Conservation (phyloP, 495 filamentous ascomycete genomes). For the Aspergillus funiculosus region DNA sequence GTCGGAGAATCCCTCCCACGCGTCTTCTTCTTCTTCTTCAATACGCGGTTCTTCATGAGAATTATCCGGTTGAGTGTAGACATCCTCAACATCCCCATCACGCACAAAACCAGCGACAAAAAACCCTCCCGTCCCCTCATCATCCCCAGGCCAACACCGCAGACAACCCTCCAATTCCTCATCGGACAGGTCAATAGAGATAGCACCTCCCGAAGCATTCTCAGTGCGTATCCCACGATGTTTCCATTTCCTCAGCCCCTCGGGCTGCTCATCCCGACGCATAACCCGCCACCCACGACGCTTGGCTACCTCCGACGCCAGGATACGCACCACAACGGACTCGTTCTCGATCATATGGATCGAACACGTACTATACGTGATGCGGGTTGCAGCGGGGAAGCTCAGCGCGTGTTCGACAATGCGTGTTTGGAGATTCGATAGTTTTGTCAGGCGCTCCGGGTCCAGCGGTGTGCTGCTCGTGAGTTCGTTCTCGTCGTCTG, state of each 20-base stretch:
- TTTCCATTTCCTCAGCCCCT: constrained; percentile 64
- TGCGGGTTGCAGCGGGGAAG: constrained; percentile 69
- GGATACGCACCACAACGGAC: constrained; percentile 63
- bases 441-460: constrained; percentile 55
- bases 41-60: constrained; percentile 10
- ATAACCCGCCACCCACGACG: constrained; percentile 71
- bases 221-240: constrained; percentile 54
- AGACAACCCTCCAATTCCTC: constrained; percentile 69
- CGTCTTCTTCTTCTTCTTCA: constrained; percentile 29
- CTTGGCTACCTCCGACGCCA: constrained; percentile 59
- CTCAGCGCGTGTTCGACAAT: constrained; percentile 75
- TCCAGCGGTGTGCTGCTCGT: constrained; percentile 16
- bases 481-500: constrained; percentile 36
- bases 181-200: constrained; percentile 33
- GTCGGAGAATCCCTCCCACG: constrained; percentile 47
- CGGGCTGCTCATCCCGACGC: constrained; percentile 61
- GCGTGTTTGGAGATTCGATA: constrained; percentile 70
- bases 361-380: constrained; percentile 92
- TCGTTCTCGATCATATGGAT: constrained; percentile 85
- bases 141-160: constrained; percentile 71
- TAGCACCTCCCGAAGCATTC: constrained; percentile 5
- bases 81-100: constrained; percentile 28
- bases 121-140: constrained; percentile 69
- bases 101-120: constrained; percentile 64
- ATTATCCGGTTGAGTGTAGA: background rate